Percentiles rank a stretch among this genome's conserved stretches.
These are phyloP conservation scores for Fusarium xyrophilum DNA, from an alignment of 2,329 filamentous ascomycete genomes.

Conservation along the genomic window DNA sequence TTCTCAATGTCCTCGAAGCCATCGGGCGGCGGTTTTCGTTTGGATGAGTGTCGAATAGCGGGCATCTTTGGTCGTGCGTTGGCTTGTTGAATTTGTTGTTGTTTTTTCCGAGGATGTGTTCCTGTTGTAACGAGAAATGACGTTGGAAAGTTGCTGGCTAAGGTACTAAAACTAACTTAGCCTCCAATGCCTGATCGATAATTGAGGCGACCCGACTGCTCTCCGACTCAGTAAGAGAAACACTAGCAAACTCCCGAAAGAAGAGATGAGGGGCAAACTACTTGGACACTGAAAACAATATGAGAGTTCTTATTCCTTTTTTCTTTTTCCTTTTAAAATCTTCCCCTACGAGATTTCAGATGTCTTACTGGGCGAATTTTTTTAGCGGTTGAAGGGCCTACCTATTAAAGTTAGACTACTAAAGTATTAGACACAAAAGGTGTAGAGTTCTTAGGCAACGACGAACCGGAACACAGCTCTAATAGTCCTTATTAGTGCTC, in stretches of 20 bases:
- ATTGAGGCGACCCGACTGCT: not conserved
- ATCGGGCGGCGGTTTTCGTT: constrained; percentile 82
- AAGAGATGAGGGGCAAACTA: not conserved
- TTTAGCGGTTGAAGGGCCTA: not conserved
- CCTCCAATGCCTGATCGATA: not conserved
- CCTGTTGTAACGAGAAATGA: not conserved
- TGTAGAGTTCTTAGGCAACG: not conserved
- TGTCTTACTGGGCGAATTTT: not conserved
- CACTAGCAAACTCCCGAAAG: no score
- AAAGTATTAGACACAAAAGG: not conserved
- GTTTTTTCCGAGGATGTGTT: not conserved
- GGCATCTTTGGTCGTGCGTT: constrained; percentile 63
- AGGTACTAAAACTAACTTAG: not conserved
- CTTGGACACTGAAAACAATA: not conserved
- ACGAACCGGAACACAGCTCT: not conserved
- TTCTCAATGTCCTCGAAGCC: constrained; percentile 90
- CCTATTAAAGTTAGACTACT: no score
- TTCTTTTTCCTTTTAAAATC: no score
- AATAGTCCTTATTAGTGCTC: not conserved
- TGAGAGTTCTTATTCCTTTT: not conserved
- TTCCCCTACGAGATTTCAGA: not conserved
- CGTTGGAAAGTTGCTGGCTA: not conserved
- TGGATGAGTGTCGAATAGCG: constrained; percentile 75
- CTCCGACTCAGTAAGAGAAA: not conserved
- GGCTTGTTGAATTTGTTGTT: not conserved